phyloP scores from a whole-genome alignment of 2,329 filamentous ascomycete species.

The Aspergillus tanneri region DNA sequence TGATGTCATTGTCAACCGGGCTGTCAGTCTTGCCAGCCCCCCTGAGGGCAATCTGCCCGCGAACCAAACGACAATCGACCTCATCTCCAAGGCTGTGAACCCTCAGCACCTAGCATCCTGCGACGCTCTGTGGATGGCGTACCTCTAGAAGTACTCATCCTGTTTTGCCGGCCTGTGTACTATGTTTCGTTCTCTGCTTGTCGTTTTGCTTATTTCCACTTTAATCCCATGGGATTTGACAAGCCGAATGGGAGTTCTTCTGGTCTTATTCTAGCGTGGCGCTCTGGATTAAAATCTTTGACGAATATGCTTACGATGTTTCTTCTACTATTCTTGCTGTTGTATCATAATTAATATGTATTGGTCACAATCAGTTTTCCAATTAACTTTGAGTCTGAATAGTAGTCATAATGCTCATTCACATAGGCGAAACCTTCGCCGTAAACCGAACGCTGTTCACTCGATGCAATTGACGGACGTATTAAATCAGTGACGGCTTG shows the following conservation, averaged over 20 bases:
- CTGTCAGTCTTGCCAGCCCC: conserved; percentile 75
- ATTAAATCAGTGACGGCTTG: conserved; percentile 56
- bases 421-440: too few relatives aligned
- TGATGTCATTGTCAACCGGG: conserved; percentile 87
- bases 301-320: conserved; percentile 17
- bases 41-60: conserved; percentile 79
- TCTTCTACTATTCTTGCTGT: conserved; percentile 14
- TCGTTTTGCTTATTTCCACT: conserved; percentile 15
- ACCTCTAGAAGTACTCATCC: conserved; percentile 58
- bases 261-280: conserved; percentile 25
- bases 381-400: too few relatives aligned
- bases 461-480: too few relatives aligned
- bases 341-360: conserved; percentile 13
- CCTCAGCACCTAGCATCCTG: conserved; percentile 83
- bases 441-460: too few relatives aligned
- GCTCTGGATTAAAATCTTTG: conserved; percentile 19
- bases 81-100: conserved; percentile 89
- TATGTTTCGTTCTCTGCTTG: conserved; percentile 16
- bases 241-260: conserved; percentile 1
- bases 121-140: conserved; percentile 97
- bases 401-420: conserved; percentile 3
- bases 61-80: conserved; percentile 94
- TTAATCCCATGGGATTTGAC: conserved; percentile 8
- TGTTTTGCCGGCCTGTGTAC: conserved; percentile 12
- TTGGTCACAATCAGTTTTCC: too few relatives aligned